Base-by-base conservation (phyloP, 768 basidiomycete species). In the Suillus weaverae region DNA sequence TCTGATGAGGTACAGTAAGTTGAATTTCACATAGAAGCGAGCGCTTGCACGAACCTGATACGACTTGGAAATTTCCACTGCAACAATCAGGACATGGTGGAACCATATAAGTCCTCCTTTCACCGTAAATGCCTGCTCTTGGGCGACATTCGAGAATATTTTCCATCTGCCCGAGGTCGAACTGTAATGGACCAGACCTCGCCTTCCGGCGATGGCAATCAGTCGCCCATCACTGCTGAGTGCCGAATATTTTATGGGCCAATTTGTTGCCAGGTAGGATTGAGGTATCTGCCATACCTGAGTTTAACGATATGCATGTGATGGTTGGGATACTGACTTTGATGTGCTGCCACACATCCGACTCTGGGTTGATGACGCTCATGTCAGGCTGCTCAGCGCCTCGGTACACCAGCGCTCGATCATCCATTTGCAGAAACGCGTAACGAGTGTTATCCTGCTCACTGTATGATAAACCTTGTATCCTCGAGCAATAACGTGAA, bases 341-440 rank as follows among this genome's bases (percentile, higher is more conserved):
- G 76, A 98, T 91, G 77, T 92, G 91, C 70, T 99, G 95, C 96
- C 97, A 99, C 20, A 98, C 96, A 71, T 98, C 96, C 4, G 94
- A 94, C 74, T 97, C 95, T 18, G 96, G 95, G 72, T 98, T 98
- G 72, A 99, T 97, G 64, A 99, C 89, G 72, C 94, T 97, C 89
- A 97, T 91, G 73, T 98, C 96, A 6, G 97, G 96, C 74, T 98
- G 96, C 75, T 98, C 97, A 35, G 96, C 94, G 16, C 97, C 96
- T 62, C 97, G 86, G 75, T 98, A 99, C 18, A 98, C 88, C 1
- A 97, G 83, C 2, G 92, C 91, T 48, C 94, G 87, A 70, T 99
- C 97, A 71, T 98, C 95, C 86, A 96, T 87, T 77, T 97, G 95
- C 46, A 98, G 81, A 78, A 97, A 97, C 1, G 94, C 96, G 72